Conservation (phyloP, 1,284 basidiomycete genomes). For the Fomitopsis pinicola region DNA sequence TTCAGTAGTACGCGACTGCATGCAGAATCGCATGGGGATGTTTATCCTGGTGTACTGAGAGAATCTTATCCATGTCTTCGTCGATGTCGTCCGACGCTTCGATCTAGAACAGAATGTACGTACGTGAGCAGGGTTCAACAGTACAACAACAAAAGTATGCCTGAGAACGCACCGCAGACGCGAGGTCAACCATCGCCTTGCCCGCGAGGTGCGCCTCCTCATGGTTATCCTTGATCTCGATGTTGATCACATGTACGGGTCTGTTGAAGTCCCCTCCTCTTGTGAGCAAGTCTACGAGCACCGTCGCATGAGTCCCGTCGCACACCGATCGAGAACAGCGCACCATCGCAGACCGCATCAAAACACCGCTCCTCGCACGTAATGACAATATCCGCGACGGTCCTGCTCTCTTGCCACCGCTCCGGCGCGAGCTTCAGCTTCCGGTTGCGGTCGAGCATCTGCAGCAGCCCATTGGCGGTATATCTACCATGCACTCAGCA, state of each 20-base stretch:
- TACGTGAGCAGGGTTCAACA: background rate
- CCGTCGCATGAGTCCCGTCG: background rate
- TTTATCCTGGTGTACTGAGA: conserved; percentile 79
- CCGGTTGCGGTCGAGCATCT: conserved; percentile 97
- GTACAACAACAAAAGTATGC: background rate
- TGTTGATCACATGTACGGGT: conserved; percentile 94
- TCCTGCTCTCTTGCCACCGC: conserved; percentile 91
- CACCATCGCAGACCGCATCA: conserved; percentile 97
- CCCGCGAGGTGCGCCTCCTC: conserved; percentile 97
- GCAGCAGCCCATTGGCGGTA: conserved; percentile 92
- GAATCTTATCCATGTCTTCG: conserved; percentile 84
- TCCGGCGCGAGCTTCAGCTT: conserved; percentile 92
- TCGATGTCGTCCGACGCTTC: conserved; percentile 86
- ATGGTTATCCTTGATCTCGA: conserved; percentile 99
- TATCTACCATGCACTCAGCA: conserved; percentile 52
- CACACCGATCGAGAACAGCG: conserved; percentile 20
- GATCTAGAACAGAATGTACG: conserved; percentile 50
- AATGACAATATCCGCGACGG: conserved; percentile 92
- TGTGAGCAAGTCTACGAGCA: conserved; percentile 71
- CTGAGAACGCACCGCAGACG: conserved; percentile 65
- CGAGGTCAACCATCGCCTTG: conserved; percentile 93
- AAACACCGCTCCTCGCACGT: conserved; percentile 99
- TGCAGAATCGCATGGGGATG: conserved; percentile 94
- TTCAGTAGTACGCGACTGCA: conserved; percentile 84
- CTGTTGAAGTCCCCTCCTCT: conserved; percentile 92